Base-by-base conservation (phyloP, 2,329 filamentous ascomycete genomes). In the Talaromyces sp. region DNA sequence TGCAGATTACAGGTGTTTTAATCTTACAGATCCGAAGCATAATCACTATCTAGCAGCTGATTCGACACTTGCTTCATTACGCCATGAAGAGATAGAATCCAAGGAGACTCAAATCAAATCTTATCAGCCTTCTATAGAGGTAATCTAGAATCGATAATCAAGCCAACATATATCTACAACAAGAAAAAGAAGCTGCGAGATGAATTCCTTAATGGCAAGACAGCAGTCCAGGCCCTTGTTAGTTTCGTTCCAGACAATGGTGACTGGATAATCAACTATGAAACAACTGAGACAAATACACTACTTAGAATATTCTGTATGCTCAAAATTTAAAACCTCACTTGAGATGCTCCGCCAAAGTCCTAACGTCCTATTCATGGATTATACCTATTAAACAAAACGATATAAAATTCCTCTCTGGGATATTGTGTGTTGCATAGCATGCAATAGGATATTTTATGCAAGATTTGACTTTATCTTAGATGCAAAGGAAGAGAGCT, bases 221-320 rank as follows among this genome's bases (percentile, higher is more conserved):
- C 10, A 19, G 11, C 54, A 58, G 37, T 58, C 54, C 10, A 58
- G 7, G 22, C 54, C 27, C 10, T 35, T 31, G 37, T 58, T 27
- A 52, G 22, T 27, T 5, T 27, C 22, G 22, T 52, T 25, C 49
- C 49, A n/a, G 49, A 52, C 13, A 33, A 52, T 52, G 3, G 49
- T 27, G 49, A 52, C n/a, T 52, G 49, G 49, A 52, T 52, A 52
- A 27, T 52, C 31, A 52, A 52, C 49, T 52, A 52, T 52, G 49
- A 52, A 33, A 33, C 3, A 27, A 33, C 22, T 52, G 49, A 52
- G 10, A 33, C 22, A 15, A 52, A 52, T 52, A 33, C 49, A 25
- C 6, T 52, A 27, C 49, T 25, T 25, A 5, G 8, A 10, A 10
- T 52, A 25, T 52, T 52, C 49, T 52, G 15, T 52, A 27, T 33